These are phyloP conservation scores for Styphnolobium japonicum DNA, from an alignment of 306 rosid species.

Conservation along the genomic window DNA sequence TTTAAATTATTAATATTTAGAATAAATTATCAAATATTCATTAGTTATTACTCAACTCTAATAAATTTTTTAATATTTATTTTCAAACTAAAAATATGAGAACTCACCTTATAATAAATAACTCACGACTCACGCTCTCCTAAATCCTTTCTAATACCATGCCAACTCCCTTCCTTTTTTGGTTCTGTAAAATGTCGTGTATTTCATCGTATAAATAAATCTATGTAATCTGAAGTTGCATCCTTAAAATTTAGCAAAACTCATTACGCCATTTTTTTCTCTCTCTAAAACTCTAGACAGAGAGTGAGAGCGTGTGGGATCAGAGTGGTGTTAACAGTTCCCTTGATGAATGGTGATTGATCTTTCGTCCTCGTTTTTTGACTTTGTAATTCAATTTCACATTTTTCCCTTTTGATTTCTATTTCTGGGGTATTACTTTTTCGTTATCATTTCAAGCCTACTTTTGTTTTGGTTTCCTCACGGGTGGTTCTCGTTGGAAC, in stretches of 20 bases:
- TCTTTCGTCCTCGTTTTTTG: constrained; percentile 17
- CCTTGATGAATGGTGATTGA: neutral
- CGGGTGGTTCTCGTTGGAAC: neutral
- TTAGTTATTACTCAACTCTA: too few relatives aligned
- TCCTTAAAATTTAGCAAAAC: constrained; percentile 19
- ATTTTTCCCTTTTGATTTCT: neutral
- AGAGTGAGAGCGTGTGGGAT: constrained; percentile 25
- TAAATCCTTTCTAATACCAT: too few relatives aligned
- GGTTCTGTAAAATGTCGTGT: neutral
- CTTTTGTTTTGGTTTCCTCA: neutral
- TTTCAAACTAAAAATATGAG: too few relatives aligned
- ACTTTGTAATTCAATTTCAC: constrained; percentile 22
- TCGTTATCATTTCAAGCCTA: neutral
- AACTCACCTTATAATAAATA: too few relatives aligned
- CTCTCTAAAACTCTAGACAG: constrained; percentile 15
- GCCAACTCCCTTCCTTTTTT: neutral
- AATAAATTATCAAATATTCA: too few relatives aligned
- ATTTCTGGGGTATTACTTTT: neutral
- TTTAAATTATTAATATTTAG: too few relatives aligned
- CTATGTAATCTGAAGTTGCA: constrained; percentile 8
- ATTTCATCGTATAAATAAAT: constrained; percentile 31
- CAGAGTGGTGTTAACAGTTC: neutral
- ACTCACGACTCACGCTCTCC: too few relatives aligned
- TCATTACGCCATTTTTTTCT: constrained; percentile 3
- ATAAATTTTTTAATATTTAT: too few relatives aligned